Percentiles rank a stretch among this genome's conserved stretches.
Conservation (phyloP, 1,284 basidiomycete genomes). For the Cutaneotrichosporon cutaneum region DNA sequence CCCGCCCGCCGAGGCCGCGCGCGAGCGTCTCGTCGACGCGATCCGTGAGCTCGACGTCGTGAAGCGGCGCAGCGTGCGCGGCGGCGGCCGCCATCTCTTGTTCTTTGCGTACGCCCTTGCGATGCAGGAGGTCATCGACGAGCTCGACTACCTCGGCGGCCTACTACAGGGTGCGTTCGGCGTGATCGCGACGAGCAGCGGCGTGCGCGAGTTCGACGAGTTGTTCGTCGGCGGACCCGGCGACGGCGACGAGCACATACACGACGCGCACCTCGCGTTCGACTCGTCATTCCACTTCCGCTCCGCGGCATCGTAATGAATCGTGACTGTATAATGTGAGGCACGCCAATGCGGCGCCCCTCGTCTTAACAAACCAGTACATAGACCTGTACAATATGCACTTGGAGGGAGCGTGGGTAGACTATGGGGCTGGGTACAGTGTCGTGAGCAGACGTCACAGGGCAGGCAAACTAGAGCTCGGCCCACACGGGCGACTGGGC, state of each 20-base stretch:
- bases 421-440: neutral
- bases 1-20: constrained; percentile 81
- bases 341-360: neutral
- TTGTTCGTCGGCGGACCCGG: constrained; percentile 55
- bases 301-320: neutral
- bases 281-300: constrained; percentile 7
- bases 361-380: neutral
- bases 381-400: constrained; percentile 2
- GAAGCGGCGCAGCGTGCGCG: constrained; percentile 60
- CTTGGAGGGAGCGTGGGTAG: neutral
- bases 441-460: neutral
- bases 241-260: neutral
- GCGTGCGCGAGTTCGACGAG: constrained; percentile 66
- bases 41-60: constrained; percentile 83
- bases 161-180: constrained; percentile 84
- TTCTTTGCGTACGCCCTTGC: constrained; percentile 92
- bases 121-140: constrained; percentile 83
- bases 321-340: neutral
- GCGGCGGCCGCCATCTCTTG: constrained; percentile 72
- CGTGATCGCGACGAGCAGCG: constrained; percentile 62
- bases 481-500: constrained; percentile 22
- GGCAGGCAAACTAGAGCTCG: constrained; percentile 20
- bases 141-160: constrained; percentile 73
- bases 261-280: constrained; percentile 1
- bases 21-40: constrained; percentile 74